Evolutionary conservation across 306 rosid species (phyloP).

Genomic region (Leucaena leucocephala): DNA sequence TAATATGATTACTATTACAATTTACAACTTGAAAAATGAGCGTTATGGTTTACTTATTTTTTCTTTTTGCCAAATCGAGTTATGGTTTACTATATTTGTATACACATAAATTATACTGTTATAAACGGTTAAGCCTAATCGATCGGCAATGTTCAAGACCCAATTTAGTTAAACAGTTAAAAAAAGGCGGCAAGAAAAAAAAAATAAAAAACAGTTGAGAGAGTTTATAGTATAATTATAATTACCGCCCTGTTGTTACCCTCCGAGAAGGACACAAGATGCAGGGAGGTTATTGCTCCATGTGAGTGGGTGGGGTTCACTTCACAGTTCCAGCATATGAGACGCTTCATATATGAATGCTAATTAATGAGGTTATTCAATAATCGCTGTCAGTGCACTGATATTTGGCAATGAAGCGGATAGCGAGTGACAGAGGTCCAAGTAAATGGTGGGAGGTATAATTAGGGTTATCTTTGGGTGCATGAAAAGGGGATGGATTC

Average conservation of each 20-base stretch:
- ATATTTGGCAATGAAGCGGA: background rate
- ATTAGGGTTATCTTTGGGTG: background rate
- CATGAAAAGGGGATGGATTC: background rate
- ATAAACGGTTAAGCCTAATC: no score
- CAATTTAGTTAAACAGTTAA: no score
- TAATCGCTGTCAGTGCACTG: constrained; percentile 23
- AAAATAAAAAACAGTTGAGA: no score
- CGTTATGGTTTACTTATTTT: no score
- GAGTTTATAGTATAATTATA: no score
- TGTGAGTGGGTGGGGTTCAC: constrained; percentile 9
- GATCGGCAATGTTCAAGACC: no score
- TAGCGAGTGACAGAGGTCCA: background rate
- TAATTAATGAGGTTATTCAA: constrained; percentile 22
- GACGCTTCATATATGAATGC: constrained; percentile 11
- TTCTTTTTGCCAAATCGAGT: no score
- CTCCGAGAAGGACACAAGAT: background rate
- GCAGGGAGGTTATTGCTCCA: background rate
- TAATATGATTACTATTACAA: no score
- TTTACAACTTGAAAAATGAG: no score
- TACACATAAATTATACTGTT: no score
- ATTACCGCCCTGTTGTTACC: background rate
- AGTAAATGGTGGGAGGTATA: constrained; percentile 12
- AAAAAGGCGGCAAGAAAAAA: no score
- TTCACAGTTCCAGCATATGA: background rate
- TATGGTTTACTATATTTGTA: no score